phyloP scores from a whole-genome alignment of 108 stramenopile genomes.

The Cyclotella distinguenda region DNA sequence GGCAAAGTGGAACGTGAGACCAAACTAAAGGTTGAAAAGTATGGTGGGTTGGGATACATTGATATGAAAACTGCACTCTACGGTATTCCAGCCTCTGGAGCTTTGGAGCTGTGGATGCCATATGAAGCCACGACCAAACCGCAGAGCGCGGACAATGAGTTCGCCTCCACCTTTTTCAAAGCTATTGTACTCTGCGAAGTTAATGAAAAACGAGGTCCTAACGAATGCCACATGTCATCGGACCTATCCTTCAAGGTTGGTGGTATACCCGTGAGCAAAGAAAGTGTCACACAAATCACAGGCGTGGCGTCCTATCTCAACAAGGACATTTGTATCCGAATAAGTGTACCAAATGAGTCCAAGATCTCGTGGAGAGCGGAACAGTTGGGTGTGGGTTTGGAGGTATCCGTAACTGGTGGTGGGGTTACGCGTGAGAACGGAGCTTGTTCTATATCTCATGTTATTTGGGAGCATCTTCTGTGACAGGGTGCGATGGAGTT shows the following conservation, averaged over 20 bases:
- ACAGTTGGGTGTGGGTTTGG: constrained; percentile 35
- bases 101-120: constrained; percentile 73
- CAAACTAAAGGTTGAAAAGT: constrained; percentile 69
- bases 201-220: constrained; percentile 72
- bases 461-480: constrained; percentile 85
- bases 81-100: constrained; percentile 74
- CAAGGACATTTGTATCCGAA: constrained; percentile 71
- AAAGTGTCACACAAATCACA: constrained; percentile 35
- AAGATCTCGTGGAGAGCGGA: constrained; percentile 49
- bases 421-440: constrained; percentile 63
- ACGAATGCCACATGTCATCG: constrained; percentile 68
- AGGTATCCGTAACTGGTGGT: constrained; percentile 35
- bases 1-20: constrained; percentile 74
- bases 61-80: constrained; percentile 88
- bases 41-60: constrained; percentile 82
- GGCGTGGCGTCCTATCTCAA: constrained; percentile 82
- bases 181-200: constrained; percentile 80
- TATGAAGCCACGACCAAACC: constrained; percentile 38
- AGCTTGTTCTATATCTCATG: constrained; percentile 85
- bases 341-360: constrained; percentile 62
- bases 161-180: constrained; percentile 67
- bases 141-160: constrained; percentile 1
- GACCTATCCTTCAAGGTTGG: constrained; percentile 68
- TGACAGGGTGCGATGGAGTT: too few relatives aligned
- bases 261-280: constrained; percentile 40